phyloP scores from a whole-genome alignment of 148 eudicot genomes.

The Arbutus unedo region DNA sequence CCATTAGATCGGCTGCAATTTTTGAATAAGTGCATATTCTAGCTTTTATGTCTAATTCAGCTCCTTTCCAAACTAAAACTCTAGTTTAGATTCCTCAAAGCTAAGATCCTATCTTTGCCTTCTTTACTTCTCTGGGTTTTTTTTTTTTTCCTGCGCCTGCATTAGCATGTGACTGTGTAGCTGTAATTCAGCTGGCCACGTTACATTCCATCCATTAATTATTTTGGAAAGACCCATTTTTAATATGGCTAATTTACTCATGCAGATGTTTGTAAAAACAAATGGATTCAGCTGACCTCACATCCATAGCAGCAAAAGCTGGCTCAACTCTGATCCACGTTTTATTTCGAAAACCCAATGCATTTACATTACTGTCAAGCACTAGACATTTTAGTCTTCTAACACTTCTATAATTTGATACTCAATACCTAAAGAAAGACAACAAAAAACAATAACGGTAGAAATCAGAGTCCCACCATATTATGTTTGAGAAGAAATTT shows the following conservation, averaged over 20 bases:
- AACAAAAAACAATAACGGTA: not conserved
- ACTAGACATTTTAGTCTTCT: not conserved
- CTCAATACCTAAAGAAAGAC: not conserved
- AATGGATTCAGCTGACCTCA: not conserved
- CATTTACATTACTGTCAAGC: not conserved
- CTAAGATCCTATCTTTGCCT: not conserved
- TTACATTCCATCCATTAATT: not conserved
- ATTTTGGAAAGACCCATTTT: not conserved
- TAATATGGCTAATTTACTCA: not conserved
- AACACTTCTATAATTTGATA: not conserved
- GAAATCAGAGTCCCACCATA: not conserved
- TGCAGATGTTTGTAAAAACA: not conserved
- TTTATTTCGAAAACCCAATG: not conserved
- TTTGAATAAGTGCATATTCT: not conserved
- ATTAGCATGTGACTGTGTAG: not conserved
- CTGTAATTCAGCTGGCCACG: not conserved
- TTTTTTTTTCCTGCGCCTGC: not conserved
- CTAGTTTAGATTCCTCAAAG: not conserved
- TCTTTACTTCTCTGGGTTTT: not conserved
- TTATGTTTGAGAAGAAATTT: too few relatives aligned
- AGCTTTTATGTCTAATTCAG: slow-evolving; percentile 2
- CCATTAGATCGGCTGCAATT: slow-evolving; percentile 18
- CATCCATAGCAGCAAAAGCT: not conserved
- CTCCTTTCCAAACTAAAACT: not conserved
- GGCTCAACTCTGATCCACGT: not conserved